phyloP scores from a whole-genome alignment of 2,329 filamentous ascomycete genomes.

The Cladophialophora bantiana region DNA sequence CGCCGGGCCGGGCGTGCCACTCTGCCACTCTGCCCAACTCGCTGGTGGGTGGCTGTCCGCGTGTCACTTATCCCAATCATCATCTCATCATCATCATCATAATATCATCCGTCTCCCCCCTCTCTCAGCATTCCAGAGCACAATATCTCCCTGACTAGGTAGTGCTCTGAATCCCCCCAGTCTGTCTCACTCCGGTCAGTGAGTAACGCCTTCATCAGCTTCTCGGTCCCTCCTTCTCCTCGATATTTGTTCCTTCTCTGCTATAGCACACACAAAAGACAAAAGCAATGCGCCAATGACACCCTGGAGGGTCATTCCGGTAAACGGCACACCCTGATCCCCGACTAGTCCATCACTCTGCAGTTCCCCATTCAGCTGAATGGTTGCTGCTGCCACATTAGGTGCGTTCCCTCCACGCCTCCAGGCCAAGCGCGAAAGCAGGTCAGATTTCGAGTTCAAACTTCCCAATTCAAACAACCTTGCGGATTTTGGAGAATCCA shows the following conservation, averaged over 20 bases:
- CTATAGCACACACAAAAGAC: neutral
- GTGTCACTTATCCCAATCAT: conserved; percentile 14
- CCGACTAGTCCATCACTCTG: conserved; percentile 13
- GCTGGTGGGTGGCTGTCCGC: neutral
- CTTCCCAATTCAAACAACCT: conserved; percentile 7
- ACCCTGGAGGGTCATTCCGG: conserved; percentile 9
- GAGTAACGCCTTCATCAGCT: conserved; percentile 9
- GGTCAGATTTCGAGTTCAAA: conserved; percentile 8
- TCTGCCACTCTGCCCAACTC: neutral
- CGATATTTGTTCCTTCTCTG: neutral
- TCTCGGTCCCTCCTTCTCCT: neutral
- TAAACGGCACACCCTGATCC: conserved; percentile 8
- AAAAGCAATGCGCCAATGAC: conserved; percentile 11
- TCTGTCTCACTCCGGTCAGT: conserved; percentile 17
- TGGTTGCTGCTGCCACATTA: conserved; percentile 18
- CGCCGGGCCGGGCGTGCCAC: conserved; percentile 24
- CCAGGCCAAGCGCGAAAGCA: conserved; percentile 14
- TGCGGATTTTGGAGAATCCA: conserved; percentile 4
- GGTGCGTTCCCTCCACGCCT: conserved; percentile 19
- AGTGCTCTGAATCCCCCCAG: neutral
- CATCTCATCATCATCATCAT: conserved; percentile 16
- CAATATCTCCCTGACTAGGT: conserved; percentile 12
- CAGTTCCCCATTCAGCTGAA: conserved; percentile 9
- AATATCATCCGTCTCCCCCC: neutral
- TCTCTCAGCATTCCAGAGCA: conserved; percentile 9